Evolutionary conservation across 139 green algal species (phyloP).

Genomic region (Micromonas commoda): DNA sequence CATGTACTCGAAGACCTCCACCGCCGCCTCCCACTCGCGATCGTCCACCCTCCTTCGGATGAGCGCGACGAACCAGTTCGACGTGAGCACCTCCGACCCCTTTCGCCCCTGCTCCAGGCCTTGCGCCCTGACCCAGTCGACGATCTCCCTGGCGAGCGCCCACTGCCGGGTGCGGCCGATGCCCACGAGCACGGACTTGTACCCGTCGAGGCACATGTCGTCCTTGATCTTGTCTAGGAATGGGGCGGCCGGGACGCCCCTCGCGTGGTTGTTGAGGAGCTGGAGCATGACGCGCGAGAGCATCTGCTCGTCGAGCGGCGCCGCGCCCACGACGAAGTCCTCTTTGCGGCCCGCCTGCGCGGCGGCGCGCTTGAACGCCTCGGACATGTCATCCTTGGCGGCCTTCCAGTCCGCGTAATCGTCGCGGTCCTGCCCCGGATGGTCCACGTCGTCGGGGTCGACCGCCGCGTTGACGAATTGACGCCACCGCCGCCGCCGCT

Average conservation of each 20-base stretch:
- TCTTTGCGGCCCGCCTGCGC: neutral
- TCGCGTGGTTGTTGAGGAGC: neutral
- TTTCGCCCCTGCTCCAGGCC: neutral
- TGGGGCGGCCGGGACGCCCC: neutral
- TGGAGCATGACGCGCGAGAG: neutral
- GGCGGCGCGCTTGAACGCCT: neutral
- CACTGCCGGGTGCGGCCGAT: slow-evolving; percentile 5
- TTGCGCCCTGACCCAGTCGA: slow-evolving; percentile 6
- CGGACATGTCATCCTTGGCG: neutral
- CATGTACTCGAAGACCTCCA: slow-evolving; percentile 13
- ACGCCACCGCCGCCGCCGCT: neutral
- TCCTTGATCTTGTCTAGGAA: slow-evolving; percentile 16
- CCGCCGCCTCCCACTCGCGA: neutral
- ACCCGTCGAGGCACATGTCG: slow-evolving; percentile 16
- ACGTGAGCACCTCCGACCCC: neutral
- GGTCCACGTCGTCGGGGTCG: slow-evolving; percentile 2
- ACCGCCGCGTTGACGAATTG: neutral
- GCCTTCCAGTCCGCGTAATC: slow-evolving; percentile 9
- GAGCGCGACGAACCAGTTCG: slow-evolving; percentile 22
- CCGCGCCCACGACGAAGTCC: neutral
- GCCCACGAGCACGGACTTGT: slow-evolving; percentile 14
- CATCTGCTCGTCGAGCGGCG: slow-evolving; percentile 6
- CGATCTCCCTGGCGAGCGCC: slow-evolving; percentile 3
- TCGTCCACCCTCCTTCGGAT: neutral
- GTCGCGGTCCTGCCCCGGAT: neutral